phyloP scores from a whole-genome alignment of 1,284 basidiomycete species.

The Ceratobasidium sp. region DNA sequence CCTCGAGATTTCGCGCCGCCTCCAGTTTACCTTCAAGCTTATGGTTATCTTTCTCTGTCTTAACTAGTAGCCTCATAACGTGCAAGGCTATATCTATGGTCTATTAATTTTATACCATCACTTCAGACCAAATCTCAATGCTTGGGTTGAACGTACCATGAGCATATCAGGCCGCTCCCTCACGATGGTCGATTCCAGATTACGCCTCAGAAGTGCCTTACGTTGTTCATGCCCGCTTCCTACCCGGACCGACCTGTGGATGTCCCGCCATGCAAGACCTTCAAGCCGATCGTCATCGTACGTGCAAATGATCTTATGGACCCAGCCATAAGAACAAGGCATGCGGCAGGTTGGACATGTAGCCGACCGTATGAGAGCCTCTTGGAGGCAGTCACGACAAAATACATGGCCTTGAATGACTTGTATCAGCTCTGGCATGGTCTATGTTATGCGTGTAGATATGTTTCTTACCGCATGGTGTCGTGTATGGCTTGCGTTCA shows the following conservation, averaged over 20 bases:
- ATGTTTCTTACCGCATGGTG: not conserved
- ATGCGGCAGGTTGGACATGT: slow-evolving; percentile 1
- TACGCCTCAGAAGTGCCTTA: not conserved
- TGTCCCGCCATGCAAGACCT: not conserved
- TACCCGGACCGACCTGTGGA: not conserved
- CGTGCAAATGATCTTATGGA: slow-evolving; percentile 10
- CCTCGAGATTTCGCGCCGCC: not conserved
- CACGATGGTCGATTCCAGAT: not conserved
- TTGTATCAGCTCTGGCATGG: not conserved
- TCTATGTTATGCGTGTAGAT: not conserved
- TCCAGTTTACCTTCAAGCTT: not conserved
- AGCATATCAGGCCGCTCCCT: not conserved
- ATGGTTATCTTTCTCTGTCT: not conserved
- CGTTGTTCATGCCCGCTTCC: not conserved
- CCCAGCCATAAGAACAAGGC: not conserved
- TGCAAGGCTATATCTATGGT: not conserved
- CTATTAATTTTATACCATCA: not conserved
- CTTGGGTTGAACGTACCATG: not conserved
- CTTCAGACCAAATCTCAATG: too few species aligned
- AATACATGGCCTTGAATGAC: not conserved
- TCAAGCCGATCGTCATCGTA: not conserved
- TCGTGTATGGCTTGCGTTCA: slow-evolving; percentile 2
- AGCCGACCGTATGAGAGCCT: not conserved
- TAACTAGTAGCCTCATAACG: not conserved
- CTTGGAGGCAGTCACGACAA: not conserved